Evolutionary conservation across 106 monocot species (phyloP).

Genomic region (Acorus calamus): DNA sequence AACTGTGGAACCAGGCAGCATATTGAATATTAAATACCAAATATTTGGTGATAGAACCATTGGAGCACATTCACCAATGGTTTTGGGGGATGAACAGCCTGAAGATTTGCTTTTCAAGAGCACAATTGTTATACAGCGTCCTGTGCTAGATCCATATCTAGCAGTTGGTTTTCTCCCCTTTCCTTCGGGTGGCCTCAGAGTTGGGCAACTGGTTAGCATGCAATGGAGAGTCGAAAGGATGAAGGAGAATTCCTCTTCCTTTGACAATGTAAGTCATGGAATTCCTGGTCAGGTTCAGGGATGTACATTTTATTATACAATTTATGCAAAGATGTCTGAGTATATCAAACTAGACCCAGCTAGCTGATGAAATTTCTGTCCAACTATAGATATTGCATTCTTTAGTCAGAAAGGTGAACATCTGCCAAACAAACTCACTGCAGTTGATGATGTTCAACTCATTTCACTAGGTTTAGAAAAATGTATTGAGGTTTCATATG

Average conservation of each 20-base stretch:
- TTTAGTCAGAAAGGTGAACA: too few relatives aligned
- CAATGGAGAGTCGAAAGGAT: conserved; percentile 88
- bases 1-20: conserved; percentile 39
- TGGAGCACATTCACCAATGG: conserved; percentile 66
- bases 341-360: too few relatives aligned
- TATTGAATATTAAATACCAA: conserved; percentile 70
- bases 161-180: conserved; percentile 92
- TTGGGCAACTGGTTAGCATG: conserved; percentile 79
- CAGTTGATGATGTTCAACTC: too few relatives aligned
- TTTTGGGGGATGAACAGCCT: conserved; percentile 13
- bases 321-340: too few relatives aligned
- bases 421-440: too few relatives aligned
- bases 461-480: too few relatives aligned
- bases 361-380: too few relatives aligned
- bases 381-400: too few relatives aligned
- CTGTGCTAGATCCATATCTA: conserved; percentile 81
- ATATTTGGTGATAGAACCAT: conserved; percentile 63
- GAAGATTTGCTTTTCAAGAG: conserved; percentile 51
- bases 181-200: conserved; percentile 67
- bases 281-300: too few relatives aligned
- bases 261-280: conserved; percentile 30
- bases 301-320: too few relatives aligned
- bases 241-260: conserved; percentile 28
- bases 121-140: conserved; percentile 50
- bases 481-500: too few relatives aligned